These are phyloP conservation scores for Monosporascus sp. DNA, from an alignment of 2,329 filamentous ascomycete genomes.

Conservation along the genomic window DNA sequence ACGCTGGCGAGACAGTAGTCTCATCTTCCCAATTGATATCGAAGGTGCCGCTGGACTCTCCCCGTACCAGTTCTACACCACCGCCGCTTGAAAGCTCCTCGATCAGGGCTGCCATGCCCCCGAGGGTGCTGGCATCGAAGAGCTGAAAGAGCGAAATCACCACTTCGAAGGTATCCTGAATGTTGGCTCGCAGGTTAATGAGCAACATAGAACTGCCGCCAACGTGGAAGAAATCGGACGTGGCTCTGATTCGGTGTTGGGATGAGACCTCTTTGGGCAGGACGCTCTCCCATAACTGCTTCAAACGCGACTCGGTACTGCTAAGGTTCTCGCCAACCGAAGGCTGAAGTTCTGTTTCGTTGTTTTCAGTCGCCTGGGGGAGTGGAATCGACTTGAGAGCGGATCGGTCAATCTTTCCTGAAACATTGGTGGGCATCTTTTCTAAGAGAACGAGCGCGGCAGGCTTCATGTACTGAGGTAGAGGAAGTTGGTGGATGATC, in stretches of 20 bases:
- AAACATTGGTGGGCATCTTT: background rate
- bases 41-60: too few species aligned
- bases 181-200: conserved; percentile 28
- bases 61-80: too few species aligned
- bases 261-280: background rate
- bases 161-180: conserved; percentile 27
- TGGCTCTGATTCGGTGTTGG: background rate
- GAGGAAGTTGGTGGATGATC: background rate
- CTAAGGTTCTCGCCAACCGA: too few species aligned
- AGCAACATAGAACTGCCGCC: conserved; percentile 37
- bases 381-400: background rate
- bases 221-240: conserved; percentile 33
- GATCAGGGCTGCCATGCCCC: conserved; percentile 31
- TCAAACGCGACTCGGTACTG: background rate
- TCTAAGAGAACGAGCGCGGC: background rate
- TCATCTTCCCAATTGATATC: too few species aligned
- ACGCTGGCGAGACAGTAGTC: too few species aligned
- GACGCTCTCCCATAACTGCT: background rate
- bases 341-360: background rate
- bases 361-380: background rate
- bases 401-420: background rate
- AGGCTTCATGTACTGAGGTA: background rate
- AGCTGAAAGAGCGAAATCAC: conserved; percentile 29
- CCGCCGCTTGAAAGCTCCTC: background rate
- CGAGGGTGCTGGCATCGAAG: conserved; percentile 31